A percentile compares a stretch with the other conserved stretches of the same genome.
Conservation (phyloP, 2,329 filamentous ascomycete genomes). For the Botrytis galanthina region DNA sequence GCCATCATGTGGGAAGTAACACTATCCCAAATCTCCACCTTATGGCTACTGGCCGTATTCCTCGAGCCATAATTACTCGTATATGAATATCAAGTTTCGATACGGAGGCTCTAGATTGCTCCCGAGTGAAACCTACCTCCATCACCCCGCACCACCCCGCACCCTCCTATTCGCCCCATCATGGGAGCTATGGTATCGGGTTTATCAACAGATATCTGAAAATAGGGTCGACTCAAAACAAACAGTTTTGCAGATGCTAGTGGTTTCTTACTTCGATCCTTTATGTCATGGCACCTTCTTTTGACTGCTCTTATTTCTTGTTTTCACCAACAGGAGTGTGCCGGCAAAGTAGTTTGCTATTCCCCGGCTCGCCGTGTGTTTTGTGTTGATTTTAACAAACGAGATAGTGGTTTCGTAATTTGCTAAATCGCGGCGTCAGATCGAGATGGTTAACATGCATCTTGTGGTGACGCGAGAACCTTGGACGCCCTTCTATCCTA, state of each 20-base stretch:
- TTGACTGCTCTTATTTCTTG: background rate
- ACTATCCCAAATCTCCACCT: background rate
- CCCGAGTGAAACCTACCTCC: background rate
- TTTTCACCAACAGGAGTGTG: background rate
- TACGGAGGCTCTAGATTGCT: background rate
- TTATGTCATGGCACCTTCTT: background rate
- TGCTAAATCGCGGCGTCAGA: background rate
- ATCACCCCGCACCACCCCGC: background rate
- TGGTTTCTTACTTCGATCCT: background rate
- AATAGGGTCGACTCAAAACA: background rate
- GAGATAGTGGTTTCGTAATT: background rate
- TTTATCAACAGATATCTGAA: background rate
- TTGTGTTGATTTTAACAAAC: background rate
- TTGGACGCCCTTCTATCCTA: background rate
- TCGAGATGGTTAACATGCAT: slow-evolving; percentile 11
- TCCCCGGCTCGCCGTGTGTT: background rate
- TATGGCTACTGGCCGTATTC: background rate
- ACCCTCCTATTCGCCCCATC: background rate
- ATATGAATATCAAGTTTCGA: background rate
- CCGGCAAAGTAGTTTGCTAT: background rate
- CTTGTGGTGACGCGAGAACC: background rate
- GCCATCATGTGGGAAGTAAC: slow-evolving; percentile 13
- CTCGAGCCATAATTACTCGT: background rate
- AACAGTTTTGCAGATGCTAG: background rate
- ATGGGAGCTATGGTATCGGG: background rate